phyloP scores from a whole-genome alignment of 2,329 filamentous ascomycete species.

The Stachybotrys chlorohalonatus region DNA sequence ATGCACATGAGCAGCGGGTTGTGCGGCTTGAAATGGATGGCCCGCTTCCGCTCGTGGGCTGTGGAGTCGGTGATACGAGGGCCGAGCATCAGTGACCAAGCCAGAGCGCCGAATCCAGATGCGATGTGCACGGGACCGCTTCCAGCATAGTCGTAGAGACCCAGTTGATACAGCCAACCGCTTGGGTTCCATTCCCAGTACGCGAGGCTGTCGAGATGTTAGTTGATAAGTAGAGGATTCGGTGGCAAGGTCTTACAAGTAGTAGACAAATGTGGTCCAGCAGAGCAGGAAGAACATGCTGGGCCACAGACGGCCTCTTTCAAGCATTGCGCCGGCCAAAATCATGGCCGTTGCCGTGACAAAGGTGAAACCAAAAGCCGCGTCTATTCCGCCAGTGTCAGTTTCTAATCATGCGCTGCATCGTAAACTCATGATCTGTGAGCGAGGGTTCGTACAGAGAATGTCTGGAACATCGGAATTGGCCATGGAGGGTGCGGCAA shows the following conservation, averaged over 20 bases:
- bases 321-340: slow-evolving; percentile 27
- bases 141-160: slow-evolving; percentile 51
- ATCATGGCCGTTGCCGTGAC: slow-evolving; percentile 30
- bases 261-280: slow-evolving; percentile 59
- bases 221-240: fast-evolving
- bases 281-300: slow-evolving; percentile 55
- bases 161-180: slow-evolving; percentile 55
- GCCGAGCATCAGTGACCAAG: slow-evolving; percentile 55
- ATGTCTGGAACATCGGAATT: slow-evolving; percentile 27
- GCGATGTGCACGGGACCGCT: slow-evolving; percentile 57
- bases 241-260: slow-evolving; percentile 11
- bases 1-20: slow-evolving; percentile 56
- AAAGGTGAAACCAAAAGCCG: slow-evolving; percentile 26
- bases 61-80: slow-evolving; percentile 30
- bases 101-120: slow-evolving; percentile 52
- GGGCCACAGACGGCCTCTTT: slow-evolving; percentile 24
- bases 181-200: slow-evolving; percentile 61
- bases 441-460: slow-evolving; percentile 11
- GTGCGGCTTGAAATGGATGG: slow-evolving; percentile 39
- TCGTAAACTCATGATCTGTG: neutral
- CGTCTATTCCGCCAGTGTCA: slow-evolving; percentile 10
- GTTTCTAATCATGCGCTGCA: too few relatives aligned
- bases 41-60: slow-evolving; percentile 6
- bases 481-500: slow-evolving; percentile 26
- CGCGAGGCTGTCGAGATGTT: slow-evolving; percentile 29